Evolutionary conservation across 805 yeast genomes (phyloP).

Genomic region (Blastobotrys attinorum): DNA sequence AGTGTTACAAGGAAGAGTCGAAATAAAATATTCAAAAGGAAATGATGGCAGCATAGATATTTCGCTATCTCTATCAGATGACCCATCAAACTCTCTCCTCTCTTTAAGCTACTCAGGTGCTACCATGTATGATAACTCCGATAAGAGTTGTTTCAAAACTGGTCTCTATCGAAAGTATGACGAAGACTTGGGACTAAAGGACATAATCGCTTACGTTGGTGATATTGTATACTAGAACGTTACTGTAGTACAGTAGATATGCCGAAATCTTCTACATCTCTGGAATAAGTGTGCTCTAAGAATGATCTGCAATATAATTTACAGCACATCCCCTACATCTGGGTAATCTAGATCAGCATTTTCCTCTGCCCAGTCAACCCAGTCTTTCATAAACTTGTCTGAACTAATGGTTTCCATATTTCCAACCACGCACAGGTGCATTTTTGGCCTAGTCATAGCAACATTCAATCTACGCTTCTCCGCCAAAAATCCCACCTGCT

Average conservation of each 20-base stretch:
- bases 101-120: neutral
- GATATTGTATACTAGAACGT: neutral
- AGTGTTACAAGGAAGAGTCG: neutral
- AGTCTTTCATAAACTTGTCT: constrained; percentile 42
- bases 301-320: too few relatives aligned
- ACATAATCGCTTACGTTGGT: neutral
- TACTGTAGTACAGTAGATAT: too few relatives aligned
- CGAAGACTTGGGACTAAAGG: neutral
- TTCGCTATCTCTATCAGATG: neutral
- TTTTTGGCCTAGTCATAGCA: constrained; percentile 83
- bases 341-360: constrained; percentile 64
- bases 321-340: constrained; percentile 32
- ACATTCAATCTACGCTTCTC: constrained; percentile 82
- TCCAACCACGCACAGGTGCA: constrained; percentile 81
- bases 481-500: constrained; percentile 72
- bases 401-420: constrained; percentile 64
- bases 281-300: too few relatives aligned
- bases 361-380: constrained; percentile 67
- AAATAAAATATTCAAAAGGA: neutral
- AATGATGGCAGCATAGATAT: neutral
- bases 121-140: neutral
- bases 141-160: neutral
- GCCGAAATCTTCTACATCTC: neutral
- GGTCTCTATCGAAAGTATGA: neutral
- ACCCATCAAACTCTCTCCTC: neutral